Percentiles rank a stretch among this genome's conserved stretches.
Evolutionary conservation across 208 protist species (phyloP).

Genomic region (Leishmania guyanensis): DNA sequence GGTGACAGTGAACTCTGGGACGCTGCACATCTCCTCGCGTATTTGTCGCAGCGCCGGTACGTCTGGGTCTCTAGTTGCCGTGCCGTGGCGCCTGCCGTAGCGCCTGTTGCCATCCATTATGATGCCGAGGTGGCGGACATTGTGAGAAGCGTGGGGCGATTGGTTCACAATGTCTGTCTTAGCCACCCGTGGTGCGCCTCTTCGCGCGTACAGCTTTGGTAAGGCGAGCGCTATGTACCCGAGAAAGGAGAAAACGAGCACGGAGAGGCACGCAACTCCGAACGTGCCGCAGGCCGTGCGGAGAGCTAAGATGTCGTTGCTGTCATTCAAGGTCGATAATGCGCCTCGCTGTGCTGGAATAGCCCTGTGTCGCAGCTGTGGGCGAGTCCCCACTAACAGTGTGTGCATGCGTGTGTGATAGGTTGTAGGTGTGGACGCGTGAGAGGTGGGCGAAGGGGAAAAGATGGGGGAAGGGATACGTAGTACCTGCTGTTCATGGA

Average conservation of each 20-base stretch:
- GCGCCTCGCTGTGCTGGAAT: not conserved
- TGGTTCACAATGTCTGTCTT: not conserved
- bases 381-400: not conserved
- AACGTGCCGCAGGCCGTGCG: slow-evolving; percentile 34
- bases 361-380: not conserved
- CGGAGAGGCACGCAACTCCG: slow-evolving; percentile 21
- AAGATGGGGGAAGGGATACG: not conserved
- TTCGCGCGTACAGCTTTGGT: not conserved
- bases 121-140: slow-evolving; percentile 84
- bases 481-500: not conserved
- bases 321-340: slow-evolving; percentile 15
- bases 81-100: slow-evolving; percentile 46
- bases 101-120: slow-evolving; percentile 93
- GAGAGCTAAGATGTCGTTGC: slow-evolving; percentile 17
- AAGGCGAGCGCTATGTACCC: slow-evolving; percentile 18
- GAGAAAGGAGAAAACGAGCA: slow-evolving; percentile 27
- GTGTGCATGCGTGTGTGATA: not conserved
- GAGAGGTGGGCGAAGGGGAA: not conserved
- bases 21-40: slow-evolving; percentile 23
- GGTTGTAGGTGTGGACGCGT: not conserved
- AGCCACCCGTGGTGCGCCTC: not conserved
- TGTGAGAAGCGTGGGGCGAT: slow-evolving; percentile 16
- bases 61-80: slow-evolving; percentile 7
- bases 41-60: slow-evolving; percentile 13
- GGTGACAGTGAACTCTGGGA: not conserved